Percentiles rank a stretch among this genome's conserved stretches.
phyloP scores from a whole-genome alignment of 164 flowering plant species.

The Liriodendron chinense region DNA sequence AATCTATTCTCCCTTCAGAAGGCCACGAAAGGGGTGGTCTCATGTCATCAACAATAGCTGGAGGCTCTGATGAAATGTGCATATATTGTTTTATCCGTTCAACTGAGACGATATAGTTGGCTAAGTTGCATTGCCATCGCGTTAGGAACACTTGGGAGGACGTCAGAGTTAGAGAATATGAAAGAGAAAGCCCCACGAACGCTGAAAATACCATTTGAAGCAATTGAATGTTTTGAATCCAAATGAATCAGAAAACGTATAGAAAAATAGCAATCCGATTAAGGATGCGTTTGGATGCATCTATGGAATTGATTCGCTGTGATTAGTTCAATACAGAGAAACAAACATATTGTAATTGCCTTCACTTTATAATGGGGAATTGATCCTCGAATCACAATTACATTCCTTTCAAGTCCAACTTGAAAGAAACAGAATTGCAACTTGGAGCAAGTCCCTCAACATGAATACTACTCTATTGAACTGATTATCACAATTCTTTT shows the following conservation, averaged over 20 bases:
- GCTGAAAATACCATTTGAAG: constrained; percentile 35
- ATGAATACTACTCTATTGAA: not conserved
- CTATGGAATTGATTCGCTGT: not conserved
- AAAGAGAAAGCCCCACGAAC: constrained; percentile 80
- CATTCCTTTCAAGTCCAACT: not conserved
- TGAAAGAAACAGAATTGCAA: not conserved
- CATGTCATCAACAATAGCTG: constrained; percentile 53
- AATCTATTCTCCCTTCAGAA: constrained; percentile 55
- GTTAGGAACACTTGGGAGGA: constrained; percentile 51
- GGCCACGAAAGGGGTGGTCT: constrained; percentile 88
- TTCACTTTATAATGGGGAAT: not conserved
- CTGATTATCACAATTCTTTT: not conserved
- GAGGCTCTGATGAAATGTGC: constrained; percentile 74
- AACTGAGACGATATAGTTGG: constrained; percentile 72
- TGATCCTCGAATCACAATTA: not conserved
- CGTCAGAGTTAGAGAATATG: constrained; percentile 69
- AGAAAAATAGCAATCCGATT: not conserved
- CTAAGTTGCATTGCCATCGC: constrained; percentile 62
- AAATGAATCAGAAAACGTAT: not conserved
- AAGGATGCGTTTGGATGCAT: not conserved
- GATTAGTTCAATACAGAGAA: not conserved
- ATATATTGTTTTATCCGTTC: constrained; percentile 87
- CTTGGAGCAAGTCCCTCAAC: not conserved
- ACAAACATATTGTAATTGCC: not conserved
- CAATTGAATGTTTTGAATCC: not conserved